Evolutionary conservation across 2,329 filamentous ascomycete genomes (phyloP), one percentile per base, ranked within the genome.

Genomic region (Harringtonia aguacate): DNA sequence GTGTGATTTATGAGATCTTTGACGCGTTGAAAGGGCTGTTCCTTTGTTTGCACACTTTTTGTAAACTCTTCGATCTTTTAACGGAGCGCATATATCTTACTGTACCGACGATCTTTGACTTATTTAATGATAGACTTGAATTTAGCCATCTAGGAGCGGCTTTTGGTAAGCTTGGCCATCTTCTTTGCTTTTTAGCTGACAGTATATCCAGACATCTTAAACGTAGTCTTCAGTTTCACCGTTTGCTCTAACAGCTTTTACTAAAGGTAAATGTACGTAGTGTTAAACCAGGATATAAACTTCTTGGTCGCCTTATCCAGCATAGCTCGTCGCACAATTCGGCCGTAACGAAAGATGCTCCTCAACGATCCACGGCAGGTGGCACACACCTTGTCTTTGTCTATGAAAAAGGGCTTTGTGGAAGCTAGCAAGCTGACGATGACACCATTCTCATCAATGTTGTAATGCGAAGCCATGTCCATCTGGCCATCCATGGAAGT

Each of bases 301-400:
- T 76, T 79, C 58, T 81, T 81, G 0, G 76, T 77, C 0, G 72
- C 65, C 54, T 82, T 73, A 44, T 84, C 78, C 1, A 85, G 63
- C 8, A 78, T 61, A 1, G 72, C 75, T 5, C 73, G 68, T 28
- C 75, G 69, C 28, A 82, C 67, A 4, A 84, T 70, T 13, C 79
- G 69, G n/a, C 76, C 74, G 52, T 85, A 85, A 6, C 80, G 65
- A 18, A 31, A 44, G 15, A 84, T 60, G 1, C 75, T 69, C 0
- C 72, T 66, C 17, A 45, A 33, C 8, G 43, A 41, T 6, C 38
- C 38, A 21, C 77, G 71, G 51, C 81, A 86, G 2, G 58, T 66
- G 0, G 78, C 72, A 51, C 80, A 85, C 17, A 30, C 38, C n/a
- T 45, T 15, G 7, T 31, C 13, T 13, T 31, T 18, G 24, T 41